Base-by-base conservation (phyloP, 495 filamentous ascomycete species). In the Hypoxylon rickii region DNA sequence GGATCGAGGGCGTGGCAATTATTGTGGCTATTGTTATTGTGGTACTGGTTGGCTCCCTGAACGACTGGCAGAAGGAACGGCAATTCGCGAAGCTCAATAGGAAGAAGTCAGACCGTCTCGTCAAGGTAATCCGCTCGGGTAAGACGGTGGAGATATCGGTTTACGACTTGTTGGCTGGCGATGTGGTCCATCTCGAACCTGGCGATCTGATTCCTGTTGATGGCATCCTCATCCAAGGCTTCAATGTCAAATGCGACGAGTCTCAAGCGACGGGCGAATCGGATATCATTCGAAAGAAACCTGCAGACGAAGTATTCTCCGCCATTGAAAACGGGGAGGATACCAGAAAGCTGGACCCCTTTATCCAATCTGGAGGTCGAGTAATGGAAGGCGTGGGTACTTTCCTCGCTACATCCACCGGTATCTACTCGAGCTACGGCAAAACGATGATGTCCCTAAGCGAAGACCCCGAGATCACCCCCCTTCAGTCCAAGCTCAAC, bases 361-460 rank as follows among this genome's bases (percentile, higher is more conserved):
- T 97, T 68, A 95, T 97, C 56, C 81, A 96, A 32, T 97, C 93
- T 11, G 93, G 93, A 34, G 85, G 87, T 7, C 94, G 94, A 67
- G 90, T 97, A 26, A 89, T 92, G 44, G 93, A 97, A 72, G 93
- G 93, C 20, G 82, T 94, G 21, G 91, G 91, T 0, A 89, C 84
- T 2, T 96, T 92, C 68, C 67, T 95, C 63, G 89, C 94, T 51
- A 97, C 93, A 7, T 86, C 90, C 13, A 89, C 87, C 22, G 93
- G 93, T 55, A 76, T 94, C n/a, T 79, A 96, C 69, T 90, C 92
- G 3, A 89, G 83, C 45, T 90, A 92, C 67, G 93, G 93, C 52
- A 93, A 90, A 66, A 96, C 90, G 24, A 85, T 97, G 81, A 94
- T 97, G 90, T 87, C 90, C 39, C 81, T 97, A 19, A 88, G 87